A percentile compares a stretch with the other conserved stretches of the same genome.
phyloP scores from a whole-genome alignment of 495 filamentous ascomycete species.

The Hypoxylon lenormandii region DNA sequence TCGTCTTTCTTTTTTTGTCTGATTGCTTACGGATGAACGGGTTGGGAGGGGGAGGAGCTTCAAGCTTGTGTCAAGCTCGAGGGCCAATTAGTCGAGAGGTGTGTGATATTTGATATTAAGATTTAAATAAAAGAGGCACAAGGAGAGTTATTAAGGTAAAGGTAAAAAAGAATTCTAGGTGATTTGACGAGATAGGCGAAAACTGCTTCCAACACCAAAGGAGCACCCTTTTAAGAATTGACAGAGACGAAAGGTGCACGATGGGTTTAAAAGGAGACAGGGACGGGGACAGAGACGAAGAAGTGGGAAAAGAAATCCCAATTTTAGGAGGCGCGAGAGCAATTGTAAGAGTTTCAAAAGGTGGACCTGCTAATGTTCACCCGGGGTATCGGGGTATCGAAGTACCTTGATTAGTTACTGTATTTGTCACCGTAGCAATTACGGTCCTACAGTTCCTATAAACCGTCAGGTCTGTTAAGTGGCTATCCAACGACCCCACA shows the following conservation, averaged over 20 bases:
- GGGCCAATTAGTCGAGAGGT: slow-evolving; percentile 33
- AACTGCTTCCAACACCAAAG: slow-evolving; percentile 30
- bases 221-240: slow-evolving; percentile 26
- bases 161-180: slow-evolving; percentile 27
- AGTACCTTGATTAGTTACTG: background rate
- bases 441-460: background rate
- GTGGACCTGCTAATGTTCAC: slow-evolving; percentile 32
- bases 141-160: slow-evolving; percentile 27
- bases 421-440: background rate
- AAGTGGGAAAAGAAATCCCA: slow-evolving; percentile 26
- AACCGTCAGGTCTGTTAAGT: background rate
- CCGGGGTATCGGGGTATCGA: background rate
- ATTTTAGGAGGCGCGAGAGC: slow-evolving; percentile 40
- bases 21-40: slow-evolving; percentile 32
- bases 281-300: slow-evolving; percentile 20
- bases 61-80: slow-evolving; percentile 16
- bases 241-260: slow-evolving; percentile 35
- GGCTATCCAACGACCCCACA: background rate
- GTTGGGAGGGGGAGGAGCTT: slow-evolving; percentile 14
- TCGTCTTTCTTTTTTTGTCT: slow-evolving; percentile 6
- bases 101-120: no score
- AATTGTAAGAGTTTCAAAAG: slow-evolving; percentile 33
- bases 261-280: slow-evolving; percentile 27
- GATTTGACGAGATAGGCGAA: slow-evolving; percentile 20
- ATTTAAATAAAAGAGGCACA: slow-evolving; percentile 11